Evolutionary conservation across 768 basidiomycete genomes (phyloP).

Genomic region (Boletus rex-veris): DNA sequence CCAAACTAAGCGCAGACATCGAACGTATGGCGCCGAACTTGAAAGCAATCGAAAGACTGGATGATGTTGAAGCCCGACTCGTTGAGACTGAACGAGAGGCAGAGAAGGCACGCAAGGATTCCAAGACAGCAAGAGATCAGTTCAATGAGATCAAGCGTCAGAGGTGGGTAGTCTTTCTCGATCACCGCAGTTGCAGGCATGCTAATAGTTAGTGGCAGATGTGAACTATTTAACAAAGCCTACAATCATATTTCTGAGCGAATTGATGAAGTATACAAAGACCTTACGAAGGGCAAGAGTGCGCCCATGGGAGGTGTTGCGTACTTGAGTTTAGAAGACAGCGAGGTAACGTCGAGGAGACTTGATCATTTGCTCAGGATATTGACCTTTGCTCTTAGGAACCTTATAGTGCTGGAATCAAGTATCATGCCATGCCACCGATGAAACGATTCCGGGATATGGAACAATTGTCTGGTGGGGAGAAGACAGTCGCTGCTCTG

Average conservation of each 20-base stretch:
- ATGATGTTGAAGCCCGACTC: slow-evolving; percentile 81
- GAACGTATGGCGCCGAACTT: slow-evolving; percentile 94
- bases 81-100: slow-evolving; percentile 90
- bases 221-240: slow-evolving; percentile 91
- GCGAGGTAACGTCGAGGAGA: slow-evolving; percentile 61
- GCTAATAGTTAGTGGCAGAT: slow-evolving; percentile 32
- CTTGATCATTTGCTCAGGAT: slow-evolving; percentile 8
- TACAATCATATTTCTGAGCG: slow-evolving; percentile 94
- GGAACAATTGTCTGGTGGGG: slow-evolving; percentile 97
- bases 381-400: slow-evolving; percentile 45
- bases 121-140: slow-evolving; percentile 84
- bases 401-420: slow-evolving; percentile 85
- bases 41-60: slow-evolving; percentile 91
- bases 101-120: slow-evolving; percentile 86
- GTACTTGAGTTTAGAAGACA: slow-evolving; percentile 93
- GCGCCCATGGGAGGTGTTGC: slow-evolving; percentile 95
- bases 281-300: slow-evolving; percentile 92
- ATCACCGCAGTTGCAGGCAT: background rate
- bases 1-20: slow-evolving; percentile 73
- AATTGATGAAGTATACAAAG: slow-evolving; percentile 96
- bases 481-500: slow-evolving; percentile 98
- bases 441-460: slow-evolving; percentile 99
- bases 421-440: slow-evolving; percentile 99
- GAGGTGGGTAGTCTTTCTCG: slow-evolving; percentile 45
- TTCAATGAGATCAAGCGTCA: slow-evolving; percentile 85